Conservation (phyloP, 108 stramenopile genomes). For the Craspedostauros australis region DNA sequence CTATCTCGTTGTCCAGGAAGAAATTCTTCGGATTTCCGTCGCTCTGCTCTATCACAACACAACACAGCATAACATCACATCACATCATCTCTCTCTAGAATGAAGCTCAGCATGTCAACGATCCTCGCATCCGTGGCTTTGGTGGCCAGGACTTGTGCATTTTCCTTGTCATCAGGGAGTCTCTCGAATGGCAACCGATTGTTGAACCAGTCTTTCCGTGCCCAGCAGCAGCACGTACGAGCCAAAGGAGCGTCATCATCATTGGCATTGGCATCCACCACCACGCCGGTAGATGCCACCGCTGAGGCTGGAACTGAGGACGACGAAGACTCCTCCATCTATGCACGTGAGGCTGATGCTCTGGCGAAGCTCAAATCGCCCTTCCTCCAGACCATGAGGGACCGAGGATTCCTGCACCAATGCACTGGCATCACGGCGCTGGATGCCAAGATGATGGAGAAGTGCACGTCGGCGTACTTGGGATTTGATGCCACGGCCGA, state of each 20-base stretch:
- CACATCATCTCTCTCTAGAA: too few relatives aligned
- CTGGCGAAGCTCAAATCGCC: conserved; percentile 54
- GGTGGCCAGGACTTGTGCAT: neutral
- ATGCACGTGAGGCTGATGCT: conserved; percentile 40
- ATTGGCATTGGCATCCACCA: neutral
- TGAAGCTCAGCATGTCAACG: conserved; percentile 13
- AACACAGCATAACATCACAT: too few relatives aligned
- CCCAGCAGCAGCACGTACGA: too few relatives aligned
- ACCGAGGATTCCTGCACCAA: conserved; percentile 83
- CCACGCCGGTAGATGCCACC: neutral
- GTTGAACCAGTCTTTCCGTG: too few relatives aligned
- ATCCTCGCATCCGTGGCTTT: conserved; percentile 3
- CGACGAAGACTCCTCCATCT: conserved; percentile 36
- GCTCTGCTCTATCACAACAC: too few relatives aligned
- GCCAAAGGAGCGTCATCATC: too few relatives aligned
- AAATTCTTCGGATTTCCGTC: too few relatives aligned
- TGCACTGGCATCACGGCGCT: conserved; percentile 75
- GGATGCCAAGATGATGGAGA: conserved; percentile 37
- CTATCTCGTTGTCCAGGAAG: too few relatives aligned
- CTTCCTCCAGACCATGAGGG: conserved; percentile 73
- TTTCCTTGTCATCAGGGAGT: too few relatives aligned
- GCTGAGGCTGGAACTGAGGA: conserved; percentile 5
- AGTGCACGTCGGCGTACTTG: conserved; percentile 72
- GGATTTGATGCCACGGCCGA: conserved; percentile 99
- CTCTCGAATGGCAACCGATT: too few relatives aligned